These are phyloP conservation scores for Lentinula boryana DNA, from an alignment of 768 basidiomycete genomes.

Conservation along the genomic window DNA sequence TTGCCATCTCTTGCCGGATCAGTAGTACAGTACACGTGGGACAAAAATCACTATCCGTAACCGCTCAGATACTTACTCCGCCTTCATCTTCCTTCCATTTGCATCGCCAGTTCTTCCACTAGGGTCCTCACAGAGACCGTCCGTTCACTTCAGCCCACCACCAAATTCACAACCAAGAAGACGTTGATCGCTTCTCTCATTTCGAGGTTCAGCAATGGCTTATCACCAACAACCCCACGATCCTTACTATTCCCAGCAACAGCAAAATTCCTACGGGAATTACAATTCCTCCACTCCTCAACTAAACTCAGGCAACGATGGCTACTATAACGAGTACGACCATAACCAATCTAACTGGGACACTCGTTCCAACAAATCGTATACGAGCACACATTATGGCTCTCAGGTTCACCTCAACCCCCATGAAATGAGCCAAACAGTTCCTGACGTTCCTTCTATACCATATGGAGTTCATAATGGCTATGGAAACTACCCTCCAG, in stretches of 20 bases:
- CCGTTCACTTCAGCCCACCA: background rate
- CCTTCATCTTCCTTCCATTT: background rate
- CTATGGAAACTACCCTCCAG: constrained; percentile 55
- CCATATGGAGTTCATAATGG: constrained; percentile 32
- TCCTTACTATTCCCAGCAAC: constrained; percentile 34
- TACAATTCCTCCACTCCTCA: constrained; percentile 2
- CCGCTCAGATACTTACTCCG: background rate
- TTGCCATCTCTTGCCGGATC: no score
- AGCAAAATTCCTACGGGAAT: constrained; percentile 5
- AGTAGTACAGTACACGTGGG: background rate
- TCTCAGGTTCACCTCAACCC: constrained; percentile 72
- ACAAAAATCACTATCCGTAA: background rate
- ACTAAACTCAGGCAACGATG: constrained; percentile 11
- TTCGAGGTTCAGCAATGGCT: constrained; percentile 34
- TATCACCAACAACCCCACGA: constrained; percentile 45
- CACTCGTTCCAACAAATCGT: constrained; percentile 51
- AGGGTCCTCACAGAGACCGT: background rate
- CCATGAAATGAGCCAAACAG: constrained; percentile 53
- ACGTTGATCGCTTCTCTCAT: background rate
- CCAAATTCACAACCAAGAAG: background rate
- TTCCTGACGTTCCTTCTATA: constrained; percentile 51
- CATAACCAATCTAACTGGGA: constrained; percentile 38
- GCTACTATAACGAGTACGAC: constrained; percentile 37
- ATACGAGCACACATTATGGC: constrained; percentile 44
- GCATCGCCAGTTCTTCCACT: background rate